Evolutionary conservation across 805 yeast species (phyloP), one percentile per base, ranked within the genome.

Genomic region (Candida arabinofermentans): DNA sequence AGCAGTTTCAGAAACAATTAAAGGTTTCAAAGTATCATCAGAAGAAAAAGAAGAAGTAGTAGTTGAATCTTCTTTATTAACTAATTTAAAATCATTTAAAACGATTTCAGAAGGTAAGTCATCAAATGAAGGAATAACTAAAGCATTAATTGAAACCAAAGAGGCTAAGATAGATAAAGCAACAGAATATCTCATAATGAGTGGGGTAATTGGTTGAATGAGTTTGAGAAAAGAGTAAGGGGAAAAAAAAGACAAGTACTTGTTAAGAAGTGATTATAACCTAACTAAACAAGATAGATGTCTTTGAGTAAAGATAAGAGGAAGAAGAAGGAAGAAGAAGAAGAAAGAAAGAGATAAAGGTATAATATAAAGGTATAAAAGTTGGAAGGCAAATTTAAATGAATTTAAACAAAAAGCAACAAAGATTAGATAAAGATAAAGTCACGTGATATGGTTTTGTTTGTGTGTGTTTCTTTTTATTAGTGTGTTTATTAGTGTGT

Each of bases 71-170:
- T 36, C 35, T 21, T 13, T 34, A 24, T 26, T n/a, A 16, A 31
- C 41, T 9, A 39, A 16, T 12, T 32, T 34, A 16, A 38, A 42
- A n/a, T 39, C 30, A 13, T 41, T 47, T 16, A 56, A 39, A 34
- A 46, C 36, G 24, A 50, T 43, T 27, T 48, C 46, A 12, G 44
- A 19, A 14, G 61, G 58, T 19, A 44, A 23, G 40, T 49, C 45
- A 23, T 51, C 49, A 24, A 57, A 48, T 10, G 42, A 29, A 5
- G 91, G 91, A 49, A 83, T 77, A 44, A 83, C 82, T 57, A 83
- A 67, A n/a, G 77, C 77, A 43, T 66, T 60, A 17, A 41, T 43
- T 23, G 76, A 74, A 14, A 60, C 50, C 45, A 60, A 39, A 10
- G 64, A 48, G 13, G 57, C 46, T 27, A 59, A 24, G 44, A 60